These are phyloP conservation scores for Colletotrichum caudatum DNA, from an alignment of 2,329 filamentous ascomycete genomes.

Conservation along the genomic window DNA sequence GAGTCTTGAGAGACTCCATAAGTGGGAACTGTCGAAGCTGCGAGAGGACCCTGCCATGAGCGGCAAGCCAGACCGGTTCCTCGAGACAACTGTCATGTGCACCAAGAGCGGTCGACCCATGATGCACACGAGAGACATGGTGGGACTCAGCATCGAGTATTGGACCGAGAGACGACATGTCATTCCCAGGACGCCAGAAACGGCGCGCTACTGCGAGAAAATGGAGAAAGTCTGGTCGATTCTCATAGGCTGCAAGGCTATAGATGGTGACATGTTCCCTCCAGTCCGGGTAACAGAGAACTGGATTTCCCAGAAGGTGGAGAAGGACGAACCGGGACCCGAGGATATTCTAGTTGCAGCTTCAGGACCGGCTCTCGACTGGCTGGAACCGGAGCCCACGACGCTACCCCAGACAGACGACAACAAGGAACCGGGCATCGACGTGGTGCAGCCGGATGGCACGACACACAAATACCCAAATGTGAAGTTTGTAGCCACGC, in stretches of 20 bases:
- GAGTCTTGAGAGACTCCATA: conserved; percentile 76
- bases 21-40: conserved; percentile 74
- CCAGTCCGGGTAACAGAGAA: conserved; percentile 78
- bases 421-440: conserved; percentile 63
- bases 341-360: conserved; percentile 54
- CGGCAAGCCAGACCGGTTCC: conserved; percentile 60
- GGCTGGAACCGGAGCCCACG: conserved; percentile 78
- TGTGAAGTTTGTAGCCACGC: conserved; percentile 79
- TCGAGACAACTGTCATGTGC: conserved; percentile 73
- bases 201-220: conserved; percentile 54
- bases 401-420: conserved; percentile 63
- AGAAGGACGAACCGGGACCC: conserved; percentile 65
- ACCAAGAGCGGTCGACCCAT: conserved; percentile 76
- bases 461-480: conserved; percentile 71
- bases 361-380: conserved; percentile 67
- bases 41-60: conserved; percentile 60
- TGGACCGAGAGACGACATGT: conserved; percentile 75
- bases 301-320: conserved; percentile 78
- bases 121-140: conserved; percentile 75
- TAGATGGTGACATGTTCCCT: conserved; percentile 60
- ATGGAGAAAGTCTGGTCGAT: conserved; percentile 73
- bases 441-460: conserved; percentile 61
- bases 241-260: conserved; percentile 72
- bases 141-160: conserved; percentile 81
- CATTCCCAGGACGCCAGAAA: conserved; percentile 51